A percentile compares a stretch with the other conserved stretches of the same genome.
Conservation (phyloP, 371 early-diverging fungal genomes). For the Conidiobolus incongruus region DNA sequence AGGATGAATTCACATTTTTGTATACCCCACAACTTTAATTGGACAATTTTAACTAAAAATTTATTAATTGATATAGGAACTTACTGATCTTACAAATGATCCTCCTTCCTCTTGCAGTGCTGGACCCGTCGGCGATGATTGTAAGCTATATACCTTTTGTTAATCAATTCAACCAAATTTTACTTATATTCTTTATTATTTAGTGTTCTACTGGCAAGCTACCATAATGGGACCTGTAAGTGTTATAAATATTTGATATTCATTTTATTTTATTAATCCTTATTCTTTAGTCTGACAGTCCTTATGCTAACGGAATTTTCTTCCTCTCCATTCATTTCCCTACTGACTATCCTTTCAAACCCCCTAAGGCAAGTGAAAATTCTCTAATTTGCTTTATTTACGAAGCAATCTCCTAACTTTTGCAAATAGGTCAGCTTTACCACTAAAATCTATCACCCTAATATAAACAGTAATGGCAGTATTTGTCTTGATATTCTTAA, state of each 20-base stretch:
- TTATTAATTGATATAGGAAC: slow-evolving; percentile 58
- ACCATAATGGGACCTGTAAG: slow-evolving; percentile 83
- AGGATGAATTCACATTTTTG: not conserved
- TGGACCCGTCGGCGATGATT: slow-evolving; percentile 85
- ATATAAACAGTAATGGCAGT: slow-evolving; percentile 72
- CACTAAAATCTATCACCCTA: slow-evolving; percentile 90
- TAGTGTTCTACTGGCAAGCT: slow-evolving; percentile 82
- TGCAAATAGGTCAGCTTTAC: slow-evolving; percentile 38
- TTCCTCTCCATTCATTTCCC: slow-evolving; percentile 94
- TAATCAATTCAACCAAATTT: not conserved
- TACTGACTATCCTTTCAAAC: slow-evolving; percentile 79
- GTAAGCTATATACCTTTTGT: not conserved
- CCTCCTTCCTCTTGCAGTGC: slow-evolving; percentile 35
- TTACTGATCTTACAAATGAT: slow-evolving; percentile 86
- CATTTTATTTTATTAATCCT: not conserved
- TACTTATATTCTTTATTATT: not conserved
- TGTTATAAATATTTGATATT: slow-evolving; percentile 6
- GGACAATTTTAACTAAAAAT: not conserved
- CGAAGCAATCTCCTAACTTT: not conserved
- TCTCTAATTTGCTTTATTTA: not conserved
- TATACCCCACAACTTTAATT: too few species aligned
- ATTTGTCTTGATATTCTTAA: slow-evolving; percentile 88
- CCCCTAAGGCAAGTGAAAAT: slow-evolving; percentile 56
- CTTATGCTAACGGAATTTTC: slow-evolving; percentile 80
- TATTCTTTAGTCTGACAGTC: slow-evolving; percentile 26